Base-by-base conservation (phyloP, 768 basidiomycete genomes). In the Pulveroboletus sp. region DNA sequence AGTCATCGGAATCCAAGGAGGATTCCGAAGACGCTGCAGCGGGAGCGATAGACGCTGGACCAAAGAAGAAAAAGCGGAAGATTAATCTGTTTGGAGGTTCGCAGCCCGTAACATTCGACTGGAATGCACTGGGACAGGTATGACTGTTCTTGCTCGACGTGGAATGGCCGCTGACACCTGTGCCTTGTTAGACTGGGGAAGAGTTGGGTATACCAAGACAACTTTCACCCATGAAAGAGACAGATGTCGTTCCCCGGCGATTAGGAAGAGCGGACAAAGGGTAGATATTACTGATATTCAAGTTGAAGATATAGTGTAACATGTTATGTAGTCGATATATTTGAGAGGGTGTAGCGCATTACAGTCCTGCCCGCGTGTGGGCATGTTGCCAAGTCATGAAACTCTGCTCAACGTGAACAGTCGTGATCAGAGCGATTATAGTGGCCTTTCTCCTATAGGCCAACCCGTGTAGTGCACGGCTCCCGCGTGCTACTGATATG, bases 391-490 rank as follows among this genome's bases (percentile, higher is more conserved):
- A 69, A 79, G 73, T 73, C 83, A 89, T 89, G 87, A 90, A 90
- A 89, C 87, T 86, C 85, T 78, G 78, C 72, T 80, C 82, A 59
- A 78, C 84, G 83, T 89, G 71, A 56, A 63, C 64, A 49, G 71
- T 65, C 73, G 85, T 77, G 82, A 82, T 82, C 67, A 74, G 84
- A 89, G 87, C 80, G 87, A 89, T 90, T 89, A 89, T 80, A 66
- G 75, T 76, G 86, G 86, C 82, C 68, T 39, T 72, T 69, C 53
- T 45, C 43, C 47, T 85, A 77, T 78, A 56, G 67, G 74, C 81
- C 81, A 74, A 67, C 71, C 59, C 51, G 57, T 53, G 51, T 59
- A 55, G 49, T 61, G 55, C 78, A 76, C 73, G 60, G 44, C 56
- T 51, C 59, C 76, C 75, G 54, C 64, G 66, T 58, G 66, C 74